Percentiles rank a stretch among this genome's conserved stretches.
phyloP scores from a whole-genome alignment of 1,139 yeast genomes.

The Barnettozyma hawaiiensis region DNA sequence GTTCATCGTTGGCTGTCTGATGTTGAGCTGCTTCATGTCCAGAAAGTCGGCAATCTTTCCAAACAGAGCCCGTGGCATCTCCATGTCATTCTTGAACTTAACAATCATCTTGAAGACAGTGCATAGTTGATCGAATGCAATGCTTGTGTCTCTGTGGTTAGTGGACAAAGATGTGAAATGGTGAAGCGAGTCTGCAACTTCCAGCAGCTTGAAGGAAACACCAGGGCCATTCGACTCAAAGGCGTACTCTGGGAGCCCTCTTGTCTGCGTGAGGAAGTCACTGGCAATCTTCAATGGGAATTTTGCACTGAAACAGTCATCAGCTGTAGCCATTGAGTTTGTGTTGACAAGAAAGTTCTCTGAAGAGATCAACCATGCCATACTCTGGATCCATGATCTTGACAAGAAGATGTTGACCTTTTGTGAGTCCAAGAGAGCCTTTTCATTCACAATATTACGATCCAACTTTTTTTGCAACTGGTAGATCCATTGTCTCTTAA shows the following conservation, averaged over 20 bases:
- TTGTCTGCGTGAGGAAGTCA: conserved; percentile 16
- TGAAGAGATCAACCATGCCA: conserved; percentile 22
- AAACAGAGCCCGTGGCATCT: conserved; percentile 15
- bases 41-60: conserved; percentile 15
- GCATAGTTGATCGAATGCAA: conserved; percentile 18
- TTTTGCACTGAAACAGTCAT: conserved; percentile 17
- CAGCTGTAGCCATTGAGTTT: conserved; percentile 10
- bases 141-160: conserved; percentile 8
- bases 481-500: conserved; percentile 19
- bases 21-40: conserved; percentile 12
- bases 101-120: conserved; percentile 17
- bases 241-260: conserved; percentile 20
- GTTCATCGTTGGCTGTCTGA: conserved; percentile 6
- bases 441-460: conserved; percentile 9
- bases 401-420: conserved; percentile 22
- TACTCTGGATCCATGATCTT: conserved; percentile 24
- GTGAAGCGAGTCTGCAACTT: conserved; percentile 22
- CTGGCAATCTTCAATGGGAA: conserved; percentile 21
- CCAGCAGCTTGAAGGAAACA: conserved; percentile 19
- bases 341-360: conserved; percentile 18
- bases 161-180: conserved; percentile 15
- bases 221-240: conserved; percentile 25
- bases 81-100: conserved; percentile 18
- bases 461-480: conserved; percentile 19
- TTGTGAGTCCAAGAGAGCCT: conserved; percentile 18